These are phyloP conservation scores for Tetracladium setigerum DNA, from an alignment of 495 filamentous ascomycete species.

Conservation along the genomic window DNA sequence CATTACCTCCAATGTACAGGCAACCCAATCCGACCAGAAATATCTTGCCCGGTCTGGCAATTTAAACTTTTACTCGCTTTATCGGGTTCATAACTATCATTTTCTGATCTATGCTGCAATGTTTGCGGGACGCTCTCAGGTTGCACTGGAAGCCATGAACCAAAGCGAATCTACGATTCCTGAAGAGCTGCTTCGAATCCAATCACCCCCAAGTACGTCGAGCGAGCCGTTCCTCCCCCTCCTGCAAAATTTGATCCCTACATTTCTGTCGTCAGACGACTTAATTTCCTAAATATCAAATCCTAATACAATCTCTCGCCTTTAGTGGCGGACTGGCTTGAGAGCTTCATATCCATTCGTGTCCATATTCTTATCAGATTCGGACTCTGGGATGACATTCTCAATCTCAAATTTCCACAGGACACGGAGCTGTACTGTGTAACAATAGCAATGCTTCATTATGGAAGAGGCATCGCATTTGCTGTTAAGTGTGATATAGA, in stretches of 20 bases:
- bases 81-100: constrained; percentile 59
- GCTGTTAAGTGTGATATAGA: constrained; percentile 43
- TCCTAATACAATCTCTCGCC: too few species aligned
- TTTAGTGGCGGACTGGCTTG: constrained; percentile 70
- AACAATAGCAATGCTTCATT: constrained; percentile 56
- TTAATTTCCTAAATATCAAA: too few species aligned
- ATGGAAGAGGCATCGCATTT: constrained; percentile 55
- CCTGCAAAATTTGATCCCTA: too few species aligned
- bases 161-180: constrained; percentile 47
- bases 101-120: constrained; percentile 66
- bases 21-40: constrained; percentile 54
- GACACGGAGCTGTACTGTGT: constrained; percentile 50
- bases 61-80: constrained; percentile 61
- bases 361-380: constrained; percentile 61
- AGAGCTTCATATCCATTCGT: constrained; percentile 53
- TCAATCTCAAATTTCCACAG: constrained; percentile 37
- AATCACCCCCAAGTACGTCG: too few species aligned
- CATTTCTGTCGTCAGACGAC: too few species aligned
- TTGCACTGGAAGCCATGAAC: constrained; percentile 46
- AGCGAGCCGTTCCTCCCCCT: too few species aligned
- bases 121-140: constrained; percentile 51
- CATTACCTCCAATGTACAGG: constrained; percentile 52
- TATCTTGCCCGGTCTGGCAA: constrained; percentile 43
- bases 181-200: constrained; percentile 49
- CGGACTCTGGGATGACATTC: constrained; percentile 53